Percentiles rank a stretch among this genome's conserved stretches.
Evolutionary conservation across 2,329 filamentous ascomycete species (phyloP).

Genomic region (Ceratocystis albifundus): DNA sequence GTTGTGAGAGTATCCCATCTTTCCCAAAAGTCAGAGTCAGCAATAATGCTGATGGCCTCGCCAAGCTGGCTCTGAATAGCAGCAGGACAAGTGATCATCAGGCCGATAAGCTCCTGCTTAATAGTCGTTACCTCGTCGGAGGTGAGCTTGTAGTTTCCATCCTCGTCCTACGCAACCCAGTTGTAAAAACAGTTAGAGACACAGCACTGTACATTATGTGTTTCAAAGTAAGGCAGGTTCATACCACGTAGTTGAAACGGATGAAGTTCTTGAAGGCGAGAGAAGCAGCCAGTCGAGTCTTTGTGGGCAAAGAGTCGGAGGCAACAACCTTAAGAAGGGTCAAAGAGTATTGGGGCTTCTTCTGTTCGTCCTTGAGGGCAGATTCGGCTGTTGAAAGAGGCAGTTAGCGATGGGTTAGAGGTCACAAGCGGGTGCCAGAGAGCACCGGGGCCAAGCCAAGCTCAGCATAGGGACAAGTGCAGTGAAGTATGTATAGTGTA

Average conservation of each 20-base stretch:
- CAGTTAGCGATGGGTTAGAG: neutral
- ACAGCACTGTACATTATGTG: neutral
- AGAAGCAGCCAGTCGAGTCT: conserved; percentile 75
- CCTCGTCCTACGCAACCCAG: conserved; percentile 57
- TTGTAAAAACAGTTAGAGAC: neutral
- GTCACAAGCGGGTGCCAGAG: neutral
- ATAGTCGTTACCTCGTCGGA: conserved; percentile 74
- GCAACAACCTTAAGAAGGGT: conserved; percentile 83
- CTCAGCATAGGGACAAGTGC: neutral
- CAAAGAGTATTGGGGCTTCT: conserved; percentile 78
- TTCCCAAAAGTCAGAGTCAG: conserved; percentile 94
- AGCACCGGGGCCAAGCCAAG: neutral
- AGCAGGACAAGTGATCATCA: conserved; percentile 87
- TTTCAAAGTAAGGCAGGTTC: conserved; percentile 25
- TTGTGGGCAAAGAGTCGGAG: conserved; percentile 56
- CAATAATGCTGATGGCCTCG: conserved; percentile 92
- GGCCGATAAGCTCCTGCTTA: conserved; percentile 85
- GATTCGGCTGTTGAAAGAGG: conserved; percentile 54
- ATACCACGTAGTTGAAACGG: conserved; percentile 75
- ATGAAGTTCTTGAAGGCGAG: conserved; percentile 99
- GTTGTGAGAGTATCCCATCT: conserved; percentile 86
- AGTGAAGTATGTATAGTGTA: conserved; percentile 31
- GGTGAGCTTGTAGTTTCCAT: conserved; percentile 84
- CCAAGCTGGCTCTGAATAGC: conserved; percentile 87
- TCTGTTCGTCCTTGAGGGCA: conserved; percentile 65